phyloP scores from a whole-genome alignment of 1,284 basidiomycete species.

The Gymnopus androsaceus region DNA sequence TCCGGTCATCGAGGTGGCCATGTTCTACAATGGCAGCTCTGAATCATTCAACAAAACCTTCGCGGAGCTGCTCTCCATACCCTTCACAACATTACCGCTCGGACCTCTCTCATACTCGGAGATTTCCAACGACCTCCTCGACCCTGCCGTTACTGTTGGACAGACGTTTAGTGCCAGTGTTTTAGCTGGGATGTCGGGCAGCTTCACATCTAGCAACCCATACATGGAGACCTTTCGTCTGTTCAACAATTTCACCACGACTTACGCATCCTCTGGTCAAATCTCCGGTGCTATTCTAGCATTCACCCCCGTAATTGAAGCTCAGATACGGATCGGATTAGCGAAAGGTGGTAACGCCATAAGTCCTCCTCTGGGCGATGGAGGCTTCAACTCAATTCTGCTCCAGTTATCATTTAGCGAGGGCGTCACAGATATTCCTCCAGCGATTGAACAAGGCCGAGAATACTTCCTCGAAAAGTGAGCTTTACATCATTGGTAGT shows the following conservation, averaged over 20 bases:
- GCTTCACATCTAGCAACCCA: constrained; percentile 26
- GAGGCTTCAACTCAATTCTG: constrained; percentile 34
- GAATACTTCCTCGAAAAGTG: constrained; percentile 28
- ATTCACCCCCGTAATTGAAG: constrained; percentile 37
- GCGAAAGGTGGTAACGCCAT: constrained; percentile 38
- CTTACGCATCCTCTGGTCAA: constrained; percentile 21
- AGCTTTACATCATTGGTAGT: constrained; percentile 11
- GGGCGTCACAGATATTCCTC: constrained; percentile 23
- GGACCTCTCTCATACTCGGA: constrained; percentile 35
- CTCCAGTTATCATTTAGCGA: constrained; percentile 29
- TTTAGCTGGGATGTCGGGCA: constrained; percentile 26
- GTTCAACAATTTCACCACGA: constrained; percentile 22
- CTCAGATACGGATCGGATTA: constrained; percentile 33
- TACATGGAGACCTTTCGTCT: constrained; percentile 1
- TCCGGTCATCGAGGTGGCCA: constrained; percentile 24
- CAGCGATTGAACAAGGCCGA: constrained; percentile 23
- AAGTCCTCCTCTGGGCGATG: constrained; percentile 28
- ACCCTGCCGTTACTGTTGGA: constrained; percentile 25
- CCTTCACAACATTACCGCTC: constrained; percentile 26
- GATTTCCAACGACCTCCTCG: constrained; percentile 31
- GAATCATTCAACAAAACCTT: constrained; percentile 34
- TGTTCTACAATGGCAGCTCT: constrained; percentile 36
- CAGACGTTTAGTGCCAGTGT: constrained; percentile 32
- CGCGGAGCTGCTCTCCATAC: constrained; percentile 40
- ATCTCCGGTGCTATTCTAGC: constrained; percentile 31